Conservation (phyloP, 2,329 filamentous ascomycete species). For the Chaetomium strumarium region DNA sequence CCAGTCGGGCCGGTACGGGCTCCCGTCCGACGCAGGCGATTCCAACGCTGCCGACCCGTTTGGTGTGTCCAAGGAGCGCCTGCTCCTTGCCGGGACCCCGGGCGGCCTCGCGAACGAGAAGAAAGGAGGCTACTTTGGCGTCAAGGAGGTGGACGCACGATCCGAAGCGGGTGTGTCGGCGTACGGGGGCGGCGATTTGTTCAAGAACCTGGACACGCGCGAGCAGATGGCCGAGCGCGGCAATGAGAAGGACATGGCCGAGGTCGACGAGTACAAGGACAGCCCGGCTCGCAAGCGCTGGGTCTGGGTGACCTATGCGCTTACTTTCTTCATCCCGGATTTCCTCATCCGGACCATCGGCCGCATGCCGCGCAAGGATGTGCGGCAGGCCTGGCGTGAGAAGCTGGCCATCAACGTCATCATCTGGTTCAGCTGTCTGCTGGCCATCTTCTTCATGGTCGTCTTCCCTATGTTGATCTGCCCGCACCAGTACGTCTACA, state of each 20-base stretch:
- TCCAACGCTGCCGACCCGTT: slow-evolving; percentile 55
- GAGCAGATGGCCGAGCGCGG: slow-evolving; percentile 94
- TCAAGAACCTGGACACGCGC: slow-evolving; percentile 89
- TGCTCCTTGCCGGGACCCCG: slow-evolving; percentile 44
- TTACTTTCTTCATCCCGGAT: slow-evolving; percentile 87
- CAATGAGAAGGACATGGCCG: slow-evolving; percentile 82
- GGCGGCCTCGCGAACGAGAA: slow-evolving; percentile 66
- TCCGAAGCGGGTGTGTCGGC: slow-evolving; percentile 92
- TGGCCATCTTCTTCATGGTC: slow-evolving; percentile 84
- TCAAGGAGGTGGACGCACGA: slow-evolving; percentile 70
- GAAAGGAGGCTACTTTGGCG: slow-evolving; percentile 73
- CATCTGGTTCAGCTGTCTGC: slow-evolving; percentile 80
- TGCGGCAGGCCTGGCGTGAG: slow-evolving; percentile 90
- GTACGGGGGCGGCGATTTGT: slow-evolving; percentile 92
- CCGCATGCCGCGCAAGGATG: slow-evolving; percentile 84
- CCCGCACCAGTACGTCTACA: slow-evolving; percentile 84
- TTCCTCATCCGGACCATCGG: slow-evolving; percentile 71
- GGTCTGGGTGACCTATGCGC: slow-evolving; percentile 73
- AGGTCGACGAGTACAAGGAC: slow-evolving; percentile 78
- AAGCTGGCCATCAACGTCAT: slow-evolving; percentile 97
- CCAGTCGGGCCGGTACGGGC: slow-evolving; percentile 47
- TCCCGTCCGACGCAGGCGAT: slow-evolving; percentile 57
- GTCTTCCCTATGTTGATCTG: slow-evolving; percentile 84
- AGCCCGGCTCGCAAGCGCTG: slow-evolving; percentile 82
- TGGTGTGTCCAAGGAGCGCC: slow-evolving; percentile 56